These are phyloP conservation scores for Perkinsus olseni DNA, from an alignment of 169 alveolate species.

Conservation along the genomic window DNA sequence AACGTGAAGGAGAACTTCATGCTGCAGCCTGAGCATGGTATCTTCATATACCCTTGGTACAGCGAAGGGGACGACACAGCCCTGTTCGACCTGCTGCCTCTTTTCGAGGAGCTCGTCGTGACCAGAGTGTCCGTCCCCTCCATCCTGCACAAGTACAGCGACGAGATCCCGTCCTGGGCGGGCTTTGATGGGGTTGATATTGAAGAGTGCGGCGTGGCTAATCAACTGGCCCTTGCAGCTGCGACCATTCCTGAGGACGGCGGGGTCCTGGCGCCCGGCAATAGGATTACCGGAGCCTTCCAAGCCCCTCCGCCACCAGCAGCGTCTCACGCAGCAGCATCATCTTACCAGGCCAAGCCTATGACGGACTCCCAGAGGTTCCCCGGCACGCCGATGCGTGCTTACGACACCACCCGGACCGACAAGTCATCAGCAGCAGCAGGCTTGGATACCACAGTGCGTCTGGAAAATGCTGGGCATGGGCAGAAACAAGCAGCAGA, in stretches of 20 bases:
- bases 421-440: too few relatives aligned
- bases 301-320: neutral
- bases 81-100: slow-evolving; percentile 46
- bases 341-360: neutral
- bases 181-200: neutral
- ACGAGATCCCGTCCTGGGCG: slow-evolving; percentile 14
- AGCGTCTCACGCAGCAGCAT: neutral
- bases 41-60: slow-evolving; percentile 69
- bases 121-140: neutral
- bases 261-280: neutral
- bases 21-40: slow-evolving; percentile 69
- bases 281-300: neutral
- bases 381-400: neutral
- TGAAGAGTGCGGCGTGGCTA: neutral
- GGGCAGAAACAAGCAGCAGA: neutral
- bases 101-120: slow-evolving; percentile 28
- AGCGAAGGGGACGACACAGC: slow-evolving; percentile 60
- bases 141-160: neutral
- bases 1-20: slow-evolving; percentile 71
- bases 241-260: neutral
- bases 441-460: neutral
- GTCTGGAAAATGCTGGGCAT: neutral
- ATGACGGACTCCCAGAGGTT: neutral
- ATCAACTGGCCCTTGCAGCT: neutral
- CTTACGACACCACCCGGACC: neutral